phyloP scores from a whole-genome alignment of 176 grass and related monocot species.

The Avena atlantica region DNA sequence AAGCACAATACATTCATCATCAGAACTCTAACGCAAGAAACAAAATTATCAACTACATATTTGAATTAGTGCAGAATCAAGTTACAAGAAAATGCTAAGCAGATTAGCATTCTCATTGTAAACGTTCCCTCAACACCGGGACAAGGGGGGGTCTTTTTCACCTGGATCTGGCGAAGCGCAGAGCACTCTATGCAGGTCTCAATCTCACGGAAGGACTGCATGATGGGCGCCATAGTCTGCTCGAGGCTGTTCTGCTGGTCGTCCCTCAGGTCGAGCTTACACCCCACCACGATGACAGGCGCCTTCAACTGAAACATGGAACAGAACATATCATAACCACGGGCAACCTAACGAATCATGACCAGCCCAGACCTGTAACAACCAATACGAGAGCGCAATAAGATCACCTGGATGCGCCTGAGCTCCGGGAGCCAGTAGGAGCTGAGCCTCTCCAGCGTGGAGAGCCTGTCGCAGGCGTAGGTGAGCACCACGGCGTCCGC shows the following conservation, averaged over 20 bases:
- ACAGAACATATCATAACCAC: conserved; percentile 32
- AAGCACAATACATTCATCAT: too few species aligned
- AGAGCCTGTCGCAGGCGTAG: conserved; percentile 77
- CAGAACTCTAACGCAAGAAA: too few species aligned
- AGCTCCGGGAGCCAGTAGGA: conserved; percentile 95
- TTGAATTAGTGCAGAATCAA: too few species aligned
- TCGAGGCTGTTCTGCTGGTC: conserved; percentile 88
- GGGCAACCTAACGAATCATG: not conserved
- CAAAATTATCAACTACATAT: too few species aligned
- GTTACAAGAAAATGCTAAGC: too few species aligned
- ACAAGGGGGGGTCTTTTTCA: conserved; percentile 1
- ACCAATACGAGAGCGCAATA: not conserved
- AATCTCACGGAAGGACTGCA: conserved; percentile 91
- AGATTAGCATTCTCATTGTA: too few species aligned
- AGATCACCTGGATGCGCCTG: conserved; percentile 71
- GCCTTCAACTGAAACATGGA: conserved; percentile 63
- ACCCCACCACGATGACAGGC: conserved; percentile 84
- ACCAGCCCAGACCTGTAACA: not conserved
- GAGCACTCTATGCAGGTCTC: conserved; percentile 99
- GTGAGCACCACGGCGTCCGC: conserved; percentile 92
- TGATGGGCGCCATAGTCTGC: conserved; percentile 97
- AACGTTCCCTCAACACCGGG: not conserved
- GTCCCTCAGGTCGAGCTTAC: conserved; percentile 90
- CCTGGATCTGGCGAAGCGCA: conserved; percentile 96
- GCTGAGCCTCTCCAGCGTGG: conserved; percentile 84